A percentile compares a stretch with the other conserved stretches of the same genome.
phyloP scores from a whole-genome alignment of 2,329 filamentous ascomycete species.

The Pseudovirgaria hyperparasitica region DNA sequence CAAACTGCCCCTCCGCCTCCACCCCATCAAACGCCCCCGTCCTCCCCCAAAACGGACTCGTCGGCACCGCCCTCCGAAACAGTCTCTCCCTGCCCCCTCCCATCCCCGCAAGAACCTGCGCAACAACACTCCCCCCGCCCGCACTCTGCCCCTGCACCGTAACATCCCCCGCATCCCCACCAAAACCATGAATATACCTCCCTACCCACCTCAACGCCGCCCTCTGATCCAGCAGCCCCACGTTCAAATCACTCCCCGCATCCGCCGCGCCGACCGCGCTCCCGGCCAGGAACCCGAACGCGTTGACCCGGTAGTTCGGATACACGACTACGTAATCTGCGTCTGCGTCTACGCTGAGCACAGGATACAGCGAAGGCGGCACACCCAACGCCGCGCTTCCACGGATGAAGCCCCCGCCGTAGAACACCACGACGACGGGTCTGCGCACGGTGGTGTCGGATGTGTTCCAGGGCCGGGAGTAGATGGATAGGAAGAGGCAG shows the following conservation, averaged over 20 bases:
- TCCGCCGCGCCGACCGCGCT: constrained; percentile 31
- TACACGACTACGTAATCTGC: constrained; percentile 42
- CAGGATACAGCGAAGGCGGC: constrained; percentile 44
- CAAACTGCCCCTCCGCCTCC: constrained; percentile 40
- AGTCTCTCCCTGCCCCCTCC: constrained; percentile 31
- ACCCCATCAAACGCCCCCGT: constrained; percentile 40
- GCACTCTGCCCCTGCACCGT: constrained; percentile 45
- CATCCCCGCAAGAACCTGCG: constrained; percentile 40
- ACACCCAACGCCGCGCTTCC: constrained; percentile 42
- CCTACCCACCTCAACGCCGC: constrained; percentile 42
- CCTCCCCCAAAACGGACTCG: constrained; percentile 47
- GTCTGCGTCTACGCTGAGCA: constrained; percentile 39
- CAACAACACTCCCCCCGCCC: constrained; percentile 40
- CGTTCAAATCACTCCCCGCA: constrained; percentile 37
- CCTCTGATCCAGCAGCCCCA: constrained; percentile 40
- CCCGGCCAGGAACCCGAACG: constrained; percentile 43
- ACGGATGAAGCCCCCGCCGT: constrained; percentile 49
- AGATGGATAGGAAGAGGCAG: constrained; percentile 48
- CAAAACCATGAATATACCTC: constrained; percentile 39
- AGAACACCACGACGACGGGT: constrained; percentile 48
- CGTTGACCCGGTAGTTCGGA: constrained; percentile 44
- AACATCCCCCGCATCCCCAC: constrained; percentile 39
- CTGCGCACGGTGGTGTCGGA: constrained; percentile 26
- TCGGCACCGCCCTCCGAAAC: constrained; percentile 39
- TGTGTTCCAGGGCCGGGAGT: constrained; percentile 42